Percentiles rank a stretch among this genome's conserved stretches.
phyloP scores from a whole-genome alignment of 352 stramenopile species.

The Globisporangium uncinulatum region DNA sequence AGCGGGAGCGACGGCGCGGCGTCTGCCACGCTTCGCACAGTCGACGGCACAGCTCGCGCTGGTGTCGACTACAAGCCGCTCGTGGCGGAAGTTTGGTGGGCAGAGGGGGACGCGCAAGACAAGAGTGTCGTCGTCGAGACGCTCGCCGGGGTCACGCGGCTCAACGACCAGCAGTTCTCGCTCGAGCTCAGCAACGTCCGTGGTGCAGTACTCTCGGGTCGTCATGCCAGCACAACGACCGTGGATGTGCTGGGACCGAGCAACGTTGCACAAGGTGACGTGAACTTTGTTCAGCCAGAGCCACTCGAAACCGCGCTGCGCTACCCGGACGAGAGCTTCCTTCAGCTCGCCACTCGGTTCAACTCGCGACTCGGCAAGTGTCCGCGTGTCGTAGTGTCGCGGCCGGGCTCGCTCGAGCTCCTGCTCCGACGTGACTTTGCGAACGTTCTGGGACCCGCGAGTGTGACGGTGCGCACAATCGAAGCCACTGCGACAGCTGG shows the following conservation, averaged over 20 bases:
- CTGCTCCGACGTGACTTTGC: constrained; percentile 48
- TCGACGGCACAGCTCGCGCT: constrained; percentile 38
- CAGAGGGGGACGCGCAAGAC: constrained; percentile 41
- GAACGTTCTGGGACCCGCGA: constrained; percentile 19
- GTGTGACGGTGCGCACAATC: constrained; percentile 31
- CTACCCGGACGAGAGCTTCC: constrained; percentile 39
- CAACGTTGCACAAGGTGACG: constrained; percentile 29
- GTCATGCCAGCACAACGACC: constrained; percentile 27
- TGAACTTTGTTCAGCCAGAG: constrained; percentile 45
- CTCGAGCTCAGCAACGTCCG: constrained; percentile 30
- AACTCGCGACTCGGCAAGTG: constrained; percentile 52
- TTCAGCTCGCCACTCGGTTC: constrained; percentile 36
- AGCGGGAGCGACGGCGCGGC: constrained; percentile 41
- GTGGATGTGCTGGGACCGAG: constrained; percentile 39
- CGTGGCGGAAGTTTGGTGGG: constrained; percentile 32
- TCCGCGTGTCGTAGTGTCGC: constrained; percentile 28
- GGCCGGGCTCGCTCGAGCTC: constrained; percentile 32
- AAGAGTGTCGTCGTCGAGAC: constrained; percentile 42
- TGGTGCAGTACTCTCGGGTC: constrained; percentile 16
- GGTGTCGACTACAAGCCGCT: constrained; percentile 47
- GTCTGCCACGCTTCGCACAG: constrained; percentile 34
- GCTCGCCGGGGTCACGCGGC: constrained; percentile 26
- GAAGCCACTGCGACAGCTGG: constrained; percentile 40
- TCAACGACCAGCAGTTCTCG: constrained; percentile 21
- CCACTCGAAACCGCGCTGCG: constrained; percentile 27